Base-by-base conservation (phyloP, 2,329 filamentous ascomycete genomes). In the Clonostachys byssicola region DNA sequence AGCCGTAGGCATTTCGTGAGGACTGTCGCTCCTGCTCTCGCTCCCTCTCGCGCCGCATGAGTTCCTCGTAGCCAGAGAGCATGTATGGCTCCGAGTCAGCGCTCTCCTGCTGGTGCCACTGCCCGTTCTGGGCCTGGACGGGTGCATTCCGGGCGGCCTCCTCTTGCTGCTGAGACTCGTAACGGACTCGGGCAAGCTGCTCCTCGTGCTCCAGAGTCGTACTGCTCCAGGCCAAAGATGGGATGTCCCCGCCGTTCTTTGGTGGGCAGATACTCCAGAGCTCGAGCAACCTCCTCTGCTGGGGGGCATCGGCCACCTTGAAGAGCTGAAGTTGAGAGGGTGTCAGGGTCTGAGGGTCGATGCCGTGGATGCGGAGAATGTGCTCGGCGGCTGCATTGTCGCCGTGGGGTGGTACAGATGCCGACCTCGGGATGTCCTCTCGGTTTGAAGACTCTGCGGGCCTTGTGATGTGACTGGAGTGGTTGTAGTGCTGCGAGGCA, bases 261-360 rank as follows among this genome's bases (percentile, higher is more conserved):
- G 87, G 88, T 18, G 88, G 88, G 49, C 83, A 89, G 54, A 92
- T 89, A 49, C 82, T 84, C 91, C 91, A 96, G 14, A 95, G 81
- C 63, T 95, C 86, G 38, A 95, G 74, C 14, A 96, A 75, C 18
- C 89, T 81, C 48, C 84, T 70, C 58, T 86, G 82, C 64, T 95
- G 89, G 40, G 85, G 75, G 20, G 79, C 71, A 48, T 88, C 84
- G 45, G 89, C 89, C 51, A 85, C 82, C 54, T 81, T 81, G 73
- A 95, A 95, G 39, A 96, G 80, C 50, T 87, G 78, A 45, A 92
- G 67, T 63, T 96, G 91, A 5, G 85, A 85, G 6, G 83, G 77
- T 12, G 88, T 88, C 41, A 96, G 77, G 18, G 80, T 72, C 9
- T 73, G 63, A 4, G 86, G 79, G 61, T 95, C 80, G 55, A 96